These are phyloP conservation scores for Pseudogymnoascus sp. DNA, from an alignment of 2,329 filamentous ascomycete genomes.

Conservation along the genomic window DNA sequence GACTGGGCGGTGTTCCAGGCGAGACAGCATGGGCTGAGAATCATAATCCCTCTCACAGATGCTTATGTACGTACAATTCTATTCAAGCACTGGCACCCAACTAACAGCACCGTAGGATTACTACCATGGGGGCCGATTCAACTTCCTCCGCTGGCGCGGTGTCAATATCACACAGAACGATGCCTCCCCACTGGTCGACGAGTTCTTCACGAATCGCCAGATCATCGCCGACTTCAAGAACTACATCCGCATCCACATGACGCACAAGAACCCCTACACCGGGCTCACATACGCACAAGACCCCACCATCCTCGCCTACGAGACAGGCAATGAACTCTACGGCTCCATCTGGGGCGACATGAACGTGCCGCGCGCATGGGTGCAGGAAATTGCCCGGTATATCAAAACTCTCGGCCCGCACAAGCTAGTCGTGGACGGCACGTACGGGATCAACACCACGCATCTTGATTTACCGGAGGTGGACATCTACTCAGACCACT, in stretches of 20 bases:
- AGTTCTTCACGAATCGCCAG: conserved; percentile 39
- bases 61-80: conserved; percentile 33
- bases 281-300: conserved; percentile 41
- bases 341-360: conserved; percentile 38
- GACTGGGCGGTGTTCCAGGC: conserved; percentile 43
- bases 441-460: conserved; percentile 40
- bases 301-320: conserved; percentile 43
- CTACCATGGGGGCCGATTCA: conserved; percentile 44
- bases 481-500: conserved; percentile 43
- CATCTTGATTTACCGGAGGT: conserved; percentile 37
- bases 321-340: conserved; percentile 43
- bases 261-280: conserved; percentile 40
- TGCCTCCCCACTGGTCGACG: conserved; percentile 31
- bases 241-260: conserved; percentile 38
- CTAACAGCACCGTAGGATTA: conserved; percentile 32
- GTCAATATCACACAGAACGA: conserved; percentile 34
- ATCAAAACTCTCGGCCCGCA: conserved; percentile 36
- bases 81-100: not conserved
- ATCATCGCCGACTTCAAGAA: conserved; percentile 39
- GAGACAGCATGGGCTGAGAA: conserved; percentile 36
- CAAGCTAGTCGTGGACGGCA: conserved; percentile 42
- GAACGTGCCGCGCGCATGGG: conserved; percentile 38
- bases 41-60: conserved; percentile 40
- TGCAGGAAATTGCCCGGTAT: conserved; percentile 34
- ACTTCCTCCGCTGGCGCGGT: conserved; percentile 40